phyloP scores from a whole-genome alignment of 306 rosid species.

The Cucumis cinereus region DNA sequence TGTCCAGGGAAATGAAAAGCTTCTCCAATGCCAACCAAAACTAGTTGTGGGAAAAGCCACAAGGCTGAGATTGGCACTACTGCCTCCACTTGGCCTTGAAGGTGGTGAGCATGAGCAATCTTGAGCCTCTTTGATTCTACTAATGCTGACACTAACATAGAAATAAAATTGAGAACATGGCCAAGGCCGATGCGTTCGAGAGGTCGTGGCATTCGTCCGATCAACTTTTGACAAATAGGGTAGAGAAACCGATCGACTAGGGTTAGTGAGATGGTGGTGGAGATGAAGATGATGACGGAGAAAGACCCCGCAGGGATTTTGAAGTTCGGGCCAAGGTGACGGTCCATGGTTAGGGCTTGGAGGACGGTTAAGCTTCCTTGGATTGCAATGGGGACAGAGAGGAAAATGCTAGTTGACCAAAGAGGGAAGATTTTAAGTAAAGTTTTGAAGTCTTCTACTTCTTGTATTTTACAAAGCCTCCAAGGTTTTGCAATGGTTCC shows the following conservation, averaged over 20 bases:
- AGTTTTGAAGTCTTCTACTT: constrained; percentile 46
- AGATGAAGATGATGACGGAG: constrained; percentile 14
- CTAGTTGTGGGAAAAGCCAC: constrained; percentile 54
- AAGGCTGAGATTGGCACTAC: constrained; percentile 17
- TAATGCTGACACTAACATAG: constrained; percentile 34
- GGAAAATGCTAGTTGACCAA: constrained; percentile 37
- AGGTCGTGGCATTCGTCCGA: constrained; percentile 15
- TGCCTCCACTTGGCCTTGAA: neutral
- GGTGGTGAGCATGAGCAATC: constrained; percentile 5
- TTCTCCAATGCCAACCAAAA: constrained; percentile 46
- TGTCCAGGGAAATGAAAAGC: constrained; percentile 63
- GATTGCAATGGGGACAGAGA: constrained; percentile 30
- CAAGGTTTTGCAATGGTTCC: constrained; percentile 37
- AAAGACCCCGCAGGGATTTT: constrained; percentile 36
- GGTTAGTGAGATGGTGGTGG: constrained; percentile 27
- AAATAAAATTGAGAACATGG: constrained; percentile 25
- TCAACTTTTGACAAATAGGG: constrained; percentile 31
- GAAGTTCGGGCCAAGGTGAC: constrained; percentile 38
- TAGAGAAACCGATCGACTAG: constrained; percentile 31
- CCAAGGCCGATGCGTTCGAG: constrained; percentile 47
- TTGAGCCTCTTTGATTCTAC: constrained; percentile 59
- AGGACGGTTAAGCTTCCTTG: constrained; percentile 35
- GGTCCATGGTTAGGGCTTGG: constrained; percentile 49
- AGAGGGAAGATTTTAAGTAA: constrained; percentile 31
- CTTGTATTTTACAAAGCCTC: constrained; percentile 38